Evolutionary conservation across 768 basidiomycete species (phyloP), one percentile per base, ranked within the genome.

Genomic region (Xerocomus potaroensis): DNA sequence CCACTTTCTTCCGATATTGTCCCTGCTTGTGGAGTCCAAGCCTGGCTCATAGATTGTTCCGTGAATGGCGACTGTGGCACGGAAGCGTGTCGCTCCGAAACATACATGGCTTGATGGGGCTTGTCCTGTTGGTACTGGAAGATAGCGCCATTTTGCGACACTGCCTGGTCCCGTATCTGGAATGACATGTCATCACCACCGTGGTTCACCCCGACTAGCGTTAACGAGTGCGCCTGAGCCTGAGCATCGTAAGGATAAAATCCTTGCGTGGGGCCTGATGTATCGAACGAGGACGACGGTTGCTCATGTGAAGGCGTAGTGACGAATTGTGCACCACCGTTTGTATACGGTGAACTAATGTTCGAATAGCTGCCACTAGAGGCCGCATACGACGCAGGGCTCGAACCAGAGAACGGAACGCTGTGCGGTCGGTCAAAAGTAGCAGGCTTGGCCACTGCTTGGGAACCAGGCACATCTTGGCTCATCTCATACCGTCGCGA

Each of bases 341-440:
- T 63, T 2, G 57, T 24, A 41, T 61, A 65, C 38, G 63, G 63
- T 19, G 63, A 60, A 27, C 48, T 53, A 5, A 65, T 49, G 19
- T 40, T 55, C 15, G 61, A 51, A 31, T 61, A 64, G 14, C 53
- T 58, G 7, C 56, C 57, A 23, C 11, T 64, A 14, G 60, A 62
- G 8, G 58, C 47, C 0, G 54, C 48, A 12, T 59, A 63, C 16
- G 60, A 62, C 15, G 49, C 50, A n/a, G 62, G 62, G 29, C 58
- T 64, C 16, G 60, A 55, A 7, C 39, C 50, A 15, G 48, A 7
- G 23, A 49, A 62, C 9, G 61, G 30, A 8, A 38, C 38, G 14
- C 53, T 57, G 6, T 60, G 63, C 11, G 53, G 50, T 8, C 57
- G 63, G 39, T 64, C 63, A 38, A 54, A 60, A n/a, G 49, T 27